Conservation (phyloP, 2,329 filamentous ascomycete species). For the Aspergillus japonicus region DNA sequence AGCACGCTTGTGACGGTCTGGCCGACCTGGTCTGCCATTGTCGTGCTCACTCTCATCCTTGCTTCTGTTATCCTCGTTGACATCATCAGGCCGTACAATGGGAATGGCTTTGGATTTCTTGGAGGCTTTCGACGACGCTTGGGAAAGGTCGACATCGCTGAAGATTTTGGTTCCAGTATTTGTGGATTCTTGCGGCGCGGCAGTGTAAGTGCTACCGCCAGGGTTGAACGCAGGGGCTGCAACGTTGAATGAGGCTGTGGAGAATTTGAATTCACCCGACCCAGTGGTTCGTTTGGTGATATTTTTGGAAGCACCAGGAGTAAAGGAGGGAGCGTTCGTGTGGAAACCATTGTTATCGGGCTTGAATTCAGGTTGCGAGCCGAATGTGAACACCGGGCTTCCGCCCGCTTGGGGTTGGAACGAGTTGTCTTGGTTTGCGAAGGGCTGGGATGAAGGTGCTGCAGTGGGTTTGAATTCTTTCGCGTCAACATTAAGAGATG, state of each 20-base stretch:
- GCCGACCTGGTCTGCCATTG: constrained; percentile 62
- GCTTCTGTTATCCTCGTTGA: constrained; percentile 40
- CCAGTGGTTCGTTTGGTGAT: constrained; percentile 21
- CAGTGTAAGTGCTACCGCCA: constrained; percentile 33
- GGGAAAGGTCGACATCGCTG: constrained; percentile 62
- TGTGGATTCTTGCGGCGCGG: constrained; percentile 21
- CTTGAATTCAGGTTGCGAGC: constrained; percentile 27
- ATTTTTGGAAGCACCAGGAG: constrained; percentile 47
- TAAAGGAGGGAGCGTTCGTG: constrained; percentile 68
- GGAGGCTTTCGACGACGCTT: constrained; percentile 61
- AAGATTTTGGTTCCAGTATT: constrained; percentile 56
- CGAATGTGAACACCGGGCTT: constrained; percentile 32
- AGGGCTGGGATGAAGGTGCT: constrained; percentile 49
- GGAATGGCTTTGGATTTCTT: constrained; percentile 82
- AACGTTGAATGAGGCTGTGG: constrained; percentile 68
- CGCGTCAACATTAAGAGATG: constrained; percentile 83
- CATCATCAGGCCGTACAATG: constrained; percentile 67
- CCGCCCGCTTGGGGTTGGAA: constrained; percentile 43
- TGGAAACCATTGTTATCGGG: constrained; percentile 59
- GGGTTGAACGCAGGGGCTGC: constrained; percentile 77
- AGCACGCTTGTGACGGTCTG: constrained; percentile 73
- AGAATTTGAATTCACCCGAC: constrained; percentile 61
- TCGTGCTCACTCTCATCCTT: constrained; percentile 53
- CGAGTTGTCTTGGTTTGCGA: constrained; percentile 43
- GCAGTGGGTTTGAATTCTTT: constrained; percentile 73